These are phyloP conservation scores for Metarhizium anisopliae DNA, from an alignment of 2,329 filamentous ascomycete genomes.

Conservation along the genomic window DNA sequence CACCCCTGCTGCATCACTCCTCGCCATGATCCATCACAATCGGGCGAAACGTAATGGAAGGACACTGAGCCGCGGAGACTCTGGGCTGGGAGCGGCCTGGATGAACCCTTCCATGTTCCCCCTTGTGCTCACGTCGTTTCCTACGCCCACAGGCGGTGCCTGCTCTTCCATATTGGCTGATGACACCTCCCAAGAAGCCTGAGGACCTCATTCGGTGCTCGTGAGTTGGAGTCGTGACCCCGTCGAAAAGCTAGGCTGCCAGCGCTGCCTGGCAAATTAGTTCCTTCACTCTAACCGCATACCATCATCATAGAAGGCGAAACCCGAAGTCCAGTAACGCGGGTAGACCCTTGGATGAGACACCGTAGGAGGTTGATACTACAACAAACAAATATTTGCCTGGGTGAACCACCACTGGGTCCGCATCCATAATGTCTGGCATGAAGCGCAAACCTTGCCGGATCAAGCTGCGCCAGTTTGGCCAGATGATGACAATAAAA, in stretches of 20 bases:
- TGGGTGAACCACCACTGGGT: neutral
- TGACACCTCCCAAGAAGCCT: too few relatives aligned
- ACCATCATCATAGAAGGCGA: neutral
- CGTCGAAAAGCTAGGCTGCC: neutral
- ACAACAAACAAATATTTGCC: neutral
- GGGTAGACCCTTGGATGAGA: neutral
- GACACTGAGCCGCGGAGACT: conserved; percentile 1
- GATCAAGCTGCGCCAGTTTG: neutral
- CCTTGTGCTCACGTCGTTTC: too few relatives aligned
- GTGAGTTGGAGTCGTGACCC: too few relatives aligned
- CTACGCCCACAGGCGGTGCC: too few relatives aligned
- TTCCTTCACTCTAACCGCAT: too few relatives aligned
- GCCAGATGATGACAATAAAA: neutral
- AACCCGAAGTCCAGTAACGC: neutral
- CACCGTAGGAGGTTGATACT: neutral
- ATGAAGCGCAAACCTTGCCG: conserved; percentile 5
- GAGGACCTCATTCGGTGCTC: too few relatives aligned
- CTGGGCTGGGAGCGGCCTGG: neutral
- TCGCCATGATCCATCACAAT: conserved; percentile 3
- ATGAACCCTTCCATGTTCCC: too few relatives aligned
- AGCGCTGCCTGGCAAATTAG: neutral
- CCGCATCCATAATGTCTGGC: conserved; percentile 1
- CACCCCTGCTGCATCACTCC: conserved; percentile 2
- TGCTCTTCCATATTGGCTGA: too few relatives aligned
- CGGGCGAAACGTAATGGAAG: conserved; percentile 2